A percentile compares a stretch with the other conserved stretches of the same genome.
Conservation (phyloP, 1,284 basidiomycete species). For the Entoloma clypeatum region DNA sequence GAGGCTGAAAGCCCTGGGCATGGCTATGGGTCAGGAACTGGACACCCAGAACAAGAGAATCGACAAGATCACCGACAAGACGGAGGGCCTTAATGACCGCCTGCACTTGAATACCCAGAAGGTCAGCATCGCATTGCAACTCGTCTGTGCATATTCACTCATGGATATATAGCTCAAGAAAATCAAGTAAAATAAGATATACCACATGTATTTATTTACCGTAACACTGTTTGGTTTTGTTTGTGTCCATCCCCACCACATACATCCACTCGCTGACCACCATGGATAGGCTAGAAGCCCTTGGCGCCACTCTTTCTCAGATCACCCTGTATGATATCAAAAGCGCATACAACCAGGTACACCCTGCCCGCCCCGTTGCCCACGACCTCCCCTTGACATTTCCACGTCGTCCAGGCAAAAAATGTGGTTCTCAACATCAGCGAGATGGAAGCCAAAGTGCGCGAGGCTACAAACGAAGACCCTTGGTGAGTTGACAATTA, state of each 20-base stretch:
- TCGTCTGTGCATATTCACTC: slow-evolving; percentile 2
- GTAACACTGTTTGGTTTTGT: slow-evolving; percentile 13
- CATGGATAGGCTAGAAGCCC: slow-evolving; percentile 65
- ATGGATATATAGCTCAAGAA: slow-evolving; percentile 53
- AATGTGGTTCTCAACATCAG: slow-evolving; percentile 92
- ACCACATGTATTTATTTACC: too few species aligned
- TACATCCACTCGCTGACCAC: slow-evolving; percentile 8
- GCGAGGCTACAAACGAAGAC: slow-evolving; percentile 97
- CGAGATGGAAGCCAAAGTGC: slow-evolving; percentile 97
- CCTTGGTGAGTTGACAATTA: slow-evolving; percentile 69
- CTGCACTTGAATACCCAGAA: slow-evolving; percentile 69
- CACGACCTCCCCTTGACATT: background rate
- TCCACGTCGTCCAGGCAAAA: slow-evolving; percentile 56
- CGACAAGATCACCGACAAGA: slow-evolving; percentile 66
- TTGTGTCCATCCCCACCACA: slow-evolving; percentile 1
- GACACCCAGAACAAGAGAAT: slow-evolving; percentile 75
- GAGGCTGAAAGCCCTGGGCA: slow-evolving; percentile 81
- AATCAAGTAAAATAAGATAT: slow-evolving; percentile 57
- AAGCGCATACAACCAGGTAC: slow-evolving; percentile 87
- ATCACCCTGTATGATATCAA: slow-evolving; percentile 92
- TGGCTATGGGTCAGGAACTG: slow-evolving; percentile 81
- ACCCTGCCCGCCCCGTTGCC: too few species aligned
- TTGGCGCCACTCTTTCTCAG: slow-evolving; percentile 66
- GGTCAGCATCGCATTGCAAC: slow-evolving; percentile 41
- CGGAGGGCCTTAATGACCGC: slow-evolving; percentile 57